These are phyloP conservation scores for Coemansia interrupta DNA, from an alignment of 192 early-diverging fungal genomes.

Conservation along the genomic window DNA sequence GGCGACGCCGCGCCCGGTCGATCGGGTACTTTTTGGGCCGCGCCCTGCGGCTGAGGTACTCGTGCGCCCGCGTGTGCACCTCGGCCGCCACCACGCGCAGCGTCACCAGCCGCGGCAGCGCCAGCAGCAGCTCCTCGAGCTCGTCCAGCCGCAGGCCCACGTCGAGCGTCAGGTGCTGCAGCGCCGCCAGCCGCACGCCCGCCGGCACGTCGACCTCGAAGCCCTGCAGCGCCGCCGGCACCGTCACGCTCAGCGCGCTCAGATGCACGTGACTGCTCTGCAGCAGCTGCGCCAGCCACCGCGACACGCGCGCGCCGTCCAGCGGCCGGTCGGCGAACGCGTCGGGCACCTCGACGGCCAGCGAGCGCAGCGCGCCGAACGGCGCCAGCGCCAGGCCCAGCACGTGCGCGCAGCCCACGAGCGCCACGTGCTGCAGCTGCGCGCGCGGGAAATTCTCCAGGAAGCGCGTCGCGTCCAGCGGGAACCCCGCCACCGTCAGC, in stretches of 20 bases:
- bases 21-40: conserved; percentile 18
- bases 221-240: neutral
- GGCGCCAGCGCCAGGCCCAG: conserved; percentile 11
- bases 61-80: conserved; percentile 24
- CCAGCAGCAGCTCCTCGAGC: conserved; percentile 21
- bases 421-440: conserved; percentile 17
- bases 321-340: conserved; percentile 1
- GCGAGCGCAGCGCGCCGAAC: conserved; percentile 8
- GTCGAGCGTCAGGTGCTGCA: conserved; percentile 16
- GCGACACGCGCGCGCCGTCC: conserved; percentile 9
- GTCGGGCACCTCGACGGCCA: conserved; percentile 13
- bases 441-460: conserved; percentile 39
- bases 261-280: conserved; percentile 1
- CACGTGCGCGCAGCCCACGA: conserved; percentile 16
- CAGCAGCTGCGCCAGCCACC: conserved; percentile 13
- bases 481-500: conserved; percentile 20
- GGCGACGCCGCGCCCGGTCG: neutral
- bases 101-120: conserved; percentile 9
- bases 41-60: conserved; percentile 27
- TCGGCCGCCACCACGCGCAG: conserved; percentile 19
- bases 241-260: neutral
- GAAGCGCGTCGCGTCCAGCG: conserved; percentile 23
- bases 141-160: conserved; percentile 24
- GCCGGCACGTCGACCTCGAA: conserved; percentile 15
- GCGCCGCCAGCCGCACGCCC: neutral